These are phyloP conservation scores for Fraxinus nigra DNA, from an alignment of 305 asterid species.

Conservation along the genomic window DNA sequence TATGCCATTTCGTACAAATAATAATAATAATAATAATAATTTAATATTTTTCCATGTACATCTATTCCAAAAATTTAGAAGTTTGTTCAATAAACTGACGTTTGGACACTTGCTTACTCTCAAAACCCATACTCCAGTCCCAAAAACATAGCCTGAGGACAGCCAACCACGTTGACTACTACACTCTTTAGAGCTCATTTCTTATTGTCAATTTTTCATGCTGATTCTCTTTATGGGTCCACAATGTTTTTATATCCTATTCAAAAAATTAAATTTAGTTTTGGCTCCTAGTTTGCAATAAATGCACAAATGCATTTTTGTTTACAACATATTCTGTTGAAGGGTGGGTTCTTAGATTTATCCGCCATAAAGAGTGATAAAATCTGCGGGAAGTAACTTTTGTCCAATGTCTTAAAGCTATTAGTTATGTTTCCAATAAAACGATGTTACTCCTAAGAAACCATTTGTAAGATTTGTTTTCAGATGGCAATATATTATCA, in stretches of 20 bases:
- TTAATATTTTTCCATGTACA: background rate
- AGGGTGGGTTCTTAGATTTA: background rate
- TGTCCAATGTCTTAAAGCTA: background rate
- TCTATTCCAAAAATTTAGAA: background rate
- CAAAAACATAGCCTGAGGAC: background rate
- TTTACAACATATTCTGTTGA: background rate
- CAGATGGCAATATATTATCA: background rate
- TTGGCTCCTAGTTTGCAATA: background rate
- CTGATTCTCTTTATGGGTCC: background rate
- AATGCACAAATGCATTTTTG: background rate
- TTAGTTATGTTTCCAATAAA: background rate
- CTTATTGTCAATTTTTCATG: background rate
- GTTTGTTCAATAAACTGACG: background rate
- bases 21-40: background rate
- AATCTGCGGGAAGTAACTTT: background rate
- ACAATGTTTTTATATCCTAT: background rate
- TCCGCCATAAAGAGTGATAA: background rate
- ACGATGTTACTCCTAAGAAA: background rate
- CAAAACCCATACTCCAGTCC: background rate
- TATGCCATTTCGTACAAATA: background rate
- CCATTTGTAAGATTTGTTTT: background rate
- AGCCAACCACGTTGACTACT: background rate
- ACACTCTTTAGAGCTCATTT: background rate
- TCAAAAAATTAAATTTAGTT: background rate
- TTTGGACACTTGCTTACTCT: background rate